Base-by-base conservation (phyloP, 805 yeast species). In the Metschnikowia peoriensis region DNA sequence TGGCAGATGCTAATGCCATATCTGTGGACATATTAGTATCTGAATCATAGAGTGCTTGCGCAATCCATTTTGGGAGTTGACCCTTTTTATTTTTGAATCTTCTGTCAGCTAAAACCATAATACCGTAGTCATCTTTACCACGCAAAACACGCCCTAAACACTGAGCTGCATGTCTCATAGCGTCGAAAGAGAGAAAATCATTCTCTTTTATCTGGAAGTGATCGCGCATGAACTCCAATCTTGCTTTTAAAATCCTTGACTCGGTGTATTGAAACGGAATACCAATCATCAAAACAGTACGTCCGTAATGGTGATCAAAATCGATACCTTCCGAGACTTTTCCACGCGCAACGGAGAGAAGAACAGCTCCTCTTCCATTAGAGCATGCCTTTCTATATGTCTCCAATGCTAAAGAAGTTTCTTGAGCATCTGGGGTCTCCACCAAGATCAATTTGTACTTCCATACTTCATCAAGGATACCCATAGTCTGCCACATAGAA, bases 151-250 rank as follows among this genome's bases (percentile, higher is more conserved):
- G 84, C 10, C 99, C 99, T 64, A 94, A 72, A 71, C 99, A 94
- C 69, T 94, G 99, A 0, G 99, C 98, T 4, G 98, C 99, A 72
- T 94, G 99, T 66, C 99, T 83, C 99, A 94, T 94, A 12, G 99
- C 99, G 71, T 94, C 99, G 77, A 94, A 94, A 10, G 98, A 92
- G 38, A 94, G 68, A 66, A 94, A 94, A 64, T 94, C 99, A 65
- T 89, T 91, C 64, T 94, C 99, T 57, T 90, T 80, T 51, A 94
- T 93, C 62, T 91, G 96, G 67, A 83, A 93, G 63, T 91, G 92
- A 66, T 94, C 98, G 59, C 98, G 78, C 67, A 94, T 70, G 63
- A 94, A 94, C 70, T 94, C 99, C 43, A 94, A 75, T 47, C 99
- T 80, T 0, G 99, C 99, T 62, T 94, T 94, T 62, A 94, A 76